Percentiles rank a stretch among this genome's conserved stretches.
Evolutionary conservation across 768 basidiomycete species (phyloP).

Genomic region (Russula lepida): DNA sequence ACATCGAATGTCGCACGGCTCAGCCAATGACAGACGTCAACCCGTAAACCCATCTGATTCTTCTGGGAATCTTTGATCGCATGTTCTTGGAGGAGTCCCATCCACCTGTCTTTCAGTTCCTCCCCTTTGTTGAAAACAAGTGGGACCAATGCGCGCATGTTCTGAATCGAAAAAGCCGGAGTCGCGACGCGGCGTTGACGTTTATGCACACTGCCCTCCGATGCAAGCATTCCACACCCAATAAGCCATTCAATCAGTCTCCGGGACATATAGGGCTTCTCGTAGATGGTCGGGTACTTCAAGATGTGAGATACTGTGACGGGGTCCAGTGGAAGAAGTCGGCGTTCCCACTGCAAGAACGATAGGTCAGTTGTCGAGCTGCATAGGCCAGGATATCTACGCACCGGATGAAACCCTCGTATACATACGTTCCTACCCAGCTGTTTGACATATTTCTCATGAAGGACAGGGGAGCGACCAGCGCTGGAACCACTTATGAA

Average conservation of each 20-base stretch:
- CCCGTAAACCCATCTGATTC: conserved; percentile 26
- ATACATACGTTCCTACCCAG: conserved; percentile 68
- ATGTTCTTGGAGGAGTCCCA: conserved; percentile 36
- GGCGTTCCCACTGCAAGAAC: conserved; percentile 55
- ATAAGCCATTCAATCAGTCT: conserved; percentile 67
- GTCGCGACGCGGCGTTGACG: conserved; percentile 71
- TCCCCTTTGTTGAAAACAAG: conserved; percentile 62
- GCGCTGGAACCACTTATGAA: conserved; percentile 5
- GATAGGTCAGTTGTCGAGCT: neutral
- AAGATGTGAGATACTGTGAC: conserved; percentile 65
- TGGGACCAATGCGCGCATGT: conserved; percentile 61
- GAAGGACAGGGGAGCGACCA: conserved; percentile 4
- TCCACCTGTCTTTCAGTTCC: conserved; percentile 56
- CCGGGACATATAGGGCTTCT: conserved; percentile 80
- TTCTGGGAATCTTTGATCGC: conserved; percentile 19
- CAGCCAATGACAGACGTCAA: conserved; percentile 78
- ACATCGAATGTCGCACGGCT: conserved; percentile 84
- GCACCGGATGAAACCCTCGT: conserved; percentile 57
- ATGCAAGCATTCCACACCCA: conserved; percentile 74
- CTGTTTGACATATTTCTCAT: conserved; percentile 38
- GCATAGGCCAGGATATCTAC: conserved; percentile 25
- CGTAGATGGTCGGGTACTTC: conserved; percentile 61
- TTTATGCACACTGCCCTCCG: conserved; percentile 70
- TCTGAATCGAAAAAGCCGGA: conserved; percentile 75
- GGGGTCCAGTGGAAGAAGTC: conserved; percentile 77